These are phyloP conservation scores for Scleroderma bovista DNA, from an alignment of 768 basidiomycete genomes.

Conservation along the genomic window DNA sequence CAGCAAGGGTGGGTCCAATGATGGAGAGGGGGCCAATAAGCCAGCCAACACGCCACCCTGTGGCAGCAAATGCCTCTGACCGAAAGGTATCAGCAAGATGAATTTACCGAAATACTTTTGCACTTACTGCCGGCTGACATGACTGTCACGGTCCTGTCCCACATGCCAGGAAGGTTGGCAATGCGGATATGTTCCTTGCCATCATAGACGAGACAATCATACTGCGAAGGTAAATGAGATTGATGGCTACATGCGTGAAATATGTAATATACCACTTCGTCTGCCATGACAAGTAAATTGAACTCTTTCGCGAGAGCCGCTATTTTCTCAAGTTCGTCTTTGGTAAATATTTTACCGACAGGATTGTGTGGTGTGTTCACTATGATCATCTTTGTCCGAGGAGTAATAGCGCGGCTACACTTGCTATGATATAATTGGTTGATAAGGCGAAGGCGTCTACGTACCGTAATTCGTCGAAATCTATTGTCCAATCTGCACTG, in stretches of 20 bases:
- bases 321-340: slow-evolving; percentile 75
- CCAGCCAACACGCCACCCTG: slow-evolving; percentile 98
- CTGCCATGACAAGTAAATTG: slow-evolving; percentile 88
- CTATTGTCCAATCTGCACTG: slow-evolving; percentile 80
- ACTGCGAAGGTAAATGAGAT: slow-evolving; percentile 41
- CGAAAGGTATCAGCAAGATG: not conserved
- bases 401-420: slow-evolving; percentile 72
- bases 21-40: slow-evolving; percentile 82
- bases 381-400: slow-evolving; percentile 90
- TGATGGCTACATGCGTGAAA: not conserved
- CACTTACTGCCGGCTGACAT: slow-evolving; percentile 88
- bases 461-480: slow-evolving; percentile 83
- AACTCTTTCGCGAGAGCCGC: slow-evolving; percentile 86
- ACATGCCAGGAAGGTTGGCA: slow-evolving; percentile 95
- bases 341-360: slow-evolving; percentile 93
- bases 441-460: slow-evolving; percentile 7
- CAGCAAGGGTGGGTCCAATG: slow-evolving; percentile 82
- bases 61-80: slow-evolving; percentile 91
- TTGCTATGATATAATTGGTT: not conserved
- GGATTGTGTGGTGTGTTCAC: slow-evolving; percentile 98
- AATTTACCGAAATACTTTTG: not conserved
- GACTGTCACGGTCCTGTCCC: slow-evolving; percentile 96
- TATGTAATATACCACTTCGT: slow-evolving; percentile 77
- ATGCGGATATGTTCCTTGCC: slow-evolving; percentile 86
- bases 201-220: slow-evolving; percentile 90